These are phyloP conservation scores for Lasiosphaeria ovina DNA, from an alignment of 495 filamentous ascomycete genomes.

Conservation along the genomic window DNA sequence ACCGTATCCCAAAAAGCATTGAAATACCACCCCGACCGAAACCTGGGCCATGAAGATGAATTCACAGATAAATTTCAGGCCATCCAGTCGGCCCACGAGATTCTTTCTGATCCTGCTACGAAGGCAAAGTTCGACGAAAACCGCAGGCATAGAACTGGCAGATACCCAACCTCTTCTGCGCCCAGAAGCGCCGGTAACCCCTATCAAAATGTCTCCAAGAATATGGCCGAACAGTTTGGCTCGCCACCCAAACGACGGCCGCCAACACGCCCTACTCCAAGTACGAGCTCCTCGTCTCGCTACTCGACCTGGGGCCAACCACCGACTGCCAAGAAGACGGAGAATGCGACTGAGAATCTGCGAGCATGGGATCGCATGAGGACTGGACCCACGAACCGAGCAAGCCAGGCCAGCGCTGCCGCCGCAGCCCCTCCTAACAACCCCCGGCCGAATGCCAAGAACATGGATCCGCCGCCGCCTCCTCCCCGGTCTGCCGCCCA, in stretches of 20 bases:
- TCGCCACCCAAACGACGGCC: conserved; percentile 49
- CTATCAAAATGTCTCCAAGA: conserved; percentile 46
- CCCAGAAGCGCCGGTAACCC: conserved; percentile 48
- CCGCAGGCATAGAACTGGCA: conserved; percentile 39
- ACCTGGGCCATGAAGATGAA: conserved; percentile 75
- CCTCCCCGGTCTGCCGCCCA: conserved; percentile 45
- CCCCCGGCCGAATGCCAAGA: conserved; percentile 14
- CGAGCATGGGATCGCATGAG: conserved; percentile 71
- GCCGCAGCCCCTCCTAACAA: conserved; percentile 11
- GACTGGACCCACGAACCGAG: conserved; percentile 15
- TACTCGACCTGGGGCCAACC: conserved; percentile 33
- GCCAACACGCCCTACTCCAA: conserved; percentile 30
- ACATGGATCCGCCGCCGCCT: conserved; percentile 14
- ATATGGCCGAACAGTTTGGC: conserved; percentile 26
- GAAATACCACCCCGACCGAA: conserved; percentile 85
- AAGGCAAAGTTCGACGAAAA: conserved; percentile 76
- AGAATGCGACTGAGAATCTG: conserved; percentile 57
- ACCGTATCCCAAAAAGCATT: conserved; percentile 53
- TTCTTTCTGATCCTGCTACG: conserved; percentile 65
- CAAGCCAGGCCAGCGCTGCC: conserved; percentile 7
- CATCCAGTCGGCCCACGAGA: conserved; percentile 82
- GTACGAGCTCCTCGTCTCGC: conserved; percentile 12
- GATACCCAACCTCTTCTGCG: conserved; percentile 43
- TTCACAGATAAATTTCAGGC: conserved; percentile 77
- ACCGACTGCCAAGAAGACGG: conserved; percentile 49